phyloP scores from a whole-genome alignment of 75 land plant genomes.

The Chamaecyparis obtusa region DNA sequence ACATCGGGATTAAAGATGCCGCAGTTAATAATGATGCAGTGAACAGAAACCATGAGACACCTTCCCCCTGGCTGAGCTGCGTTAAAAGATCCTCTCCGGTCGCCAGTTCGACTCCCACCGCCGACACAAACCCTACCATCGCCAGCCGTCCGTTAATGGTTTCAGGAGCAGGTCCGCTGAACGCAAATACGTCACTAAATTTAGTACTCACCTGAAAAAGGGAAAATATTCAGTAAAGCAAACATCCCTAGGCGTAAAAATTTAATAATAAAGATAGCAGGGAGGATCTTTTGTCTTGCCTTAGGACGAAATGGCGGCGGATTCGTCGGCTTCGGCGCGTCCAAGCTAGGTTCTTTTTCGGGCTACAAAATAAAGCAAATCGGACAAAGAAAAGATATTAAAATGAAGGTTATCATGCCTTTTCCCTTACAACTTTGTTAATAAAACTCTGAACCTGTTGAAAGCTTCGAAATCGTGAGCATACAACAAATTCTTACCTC shows the following conservation, averaged over 20 bases:
- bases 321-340: not conserved
- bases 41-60: slow-evolving; percentile 55
- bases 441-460: too few relatives aligned
- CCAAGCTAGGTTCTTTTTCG: not conserved
- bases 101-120: slow-evolving; percentile 55
- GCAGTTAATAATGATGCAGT: slow-evolving; percentile 40
- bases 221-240: not conserved
- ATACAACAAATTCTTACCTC: not conserved
- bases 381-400: not conserved
- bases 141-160: slow-evolving; percentile 86
- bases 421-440: not conserved
- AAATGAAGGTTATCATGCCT: not conserved
- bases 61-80: slow-evolving; percentile 58
- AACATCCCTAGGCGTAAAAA: not conserved
- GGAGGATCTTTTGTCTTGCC: too few relatives aligned
- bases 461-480: not conserved
- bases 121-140: slow-evolving; percentile 78
- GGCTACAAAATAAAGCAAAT: not conserved
- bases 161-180: slow-evolving; percentile 85
- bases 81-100: slow-evolving; percentile 51
- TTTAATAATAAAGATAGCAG: not conserved
- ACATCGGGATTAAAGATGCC: slow-evolving; percentile 74
- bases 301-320: not conserved
- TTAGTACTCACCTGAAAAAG: slow-evolving; percentile 46
- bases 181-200: slow-evolving; percentile 62